Conservation (phyloP, 345 rosid species). For the Capsella bursapastoris region DNA sequence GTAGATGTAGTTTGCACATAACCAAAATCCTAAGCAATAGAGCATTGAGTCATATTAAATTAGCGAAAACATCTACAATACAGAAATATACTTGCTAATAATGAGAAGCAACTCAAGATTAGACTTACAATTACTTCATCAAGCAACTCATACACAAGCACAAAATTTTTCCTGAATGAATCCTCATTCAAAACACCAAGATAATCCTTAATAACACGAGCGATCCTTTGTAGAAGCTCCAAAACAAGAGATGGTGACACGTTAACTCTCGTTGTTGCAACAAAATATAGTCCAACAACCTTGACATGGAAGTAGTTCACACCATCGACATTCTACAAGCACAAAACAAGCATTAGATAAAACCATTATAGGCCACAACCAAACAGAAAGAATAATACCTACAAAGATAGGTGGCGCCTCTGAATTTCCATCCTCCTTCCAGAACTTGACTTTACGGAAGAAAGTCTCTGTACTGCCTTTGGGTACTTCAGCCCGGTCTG, state of each 20-base stretch:
- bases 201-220: constrained; percentile 96
- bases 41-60: constrained; percentile 18
- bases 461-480: constrained; percentile 95
- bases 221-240: constrained; percentile 97
- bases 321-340: constrained; percentile 78
- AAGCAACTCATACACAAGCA: constrained; percentile 94
- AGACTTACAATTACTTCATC: constrained; percentile 96
- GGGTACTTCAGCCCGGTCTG: constrained; percentile 90
- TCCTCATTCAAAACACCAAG: constrained; percentile 96
- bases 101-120: background rate
- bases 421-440: constrained; percentile 95
- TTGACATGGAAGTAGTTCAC: constrained; percentile 99
- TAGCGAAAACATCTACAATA: background rate
- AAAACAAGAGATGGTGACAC: constrained; percentile 90
- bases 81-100: background rate
- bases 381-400: constrained; percentile 56
- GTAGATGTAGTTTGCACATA: constrained; percentile 98
- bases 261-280: constrained; percentile 93
- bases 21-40: constrained; percentile 84
- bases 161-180: constrained; percentile 87
- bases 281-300: constrained; percentile 89
- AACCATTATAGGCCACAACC: constrained; percentile 7
- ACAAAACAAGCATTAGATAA: constrained; percentile 14
- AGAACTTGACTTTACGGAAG: constrained; percentile 96
- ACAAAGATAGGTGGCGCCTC: constrained; percentile 99